Evolutionary conservation across 1,139 yeast species (phyloP), one percentile per base, ranked within the genome.

Genomic region (Saccharomyces hybrid): DNA sequence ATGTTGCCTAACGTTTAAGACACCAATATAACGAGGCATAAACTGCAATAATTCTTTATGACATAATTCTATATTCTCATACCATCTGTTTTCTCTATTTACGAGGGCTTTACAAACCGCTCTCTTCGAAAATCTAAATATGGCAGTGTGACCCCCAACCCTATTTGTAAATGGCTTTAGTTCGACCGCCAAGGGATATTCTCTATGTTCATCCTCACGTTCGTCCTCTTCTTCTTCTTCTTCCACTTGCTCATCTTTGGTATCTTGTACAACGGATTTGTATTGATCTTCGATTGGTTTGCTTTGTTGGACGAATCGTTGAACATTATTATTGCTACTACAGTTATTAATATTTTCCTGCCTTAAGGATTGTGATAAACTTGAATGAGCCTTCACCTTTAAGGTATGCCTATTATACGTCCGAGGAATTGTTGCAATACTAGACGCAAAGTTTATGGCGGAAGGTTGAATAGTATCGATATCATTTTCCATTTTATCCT

Each of bases 71-170:
- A 93, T 84, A 4, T 86, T 82, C 69, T 95, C 99, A 70, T 95
- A 95, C 85, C 96, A 91, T 58, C 78, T 73, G 69, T 93, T 88
- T 67, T 95, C 99, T 58, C 96, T 77, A 64, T 89, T 89, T 58
- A 90, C 88, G 57, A 93, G 74, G 0, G 95, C 95, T 70, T 95
- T 95, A 71, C 99, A 93, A n/a, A 95, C 97, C 0, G 98, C 98
- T 55, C 88, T 77, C 62, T 84, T 86, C 6, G 96, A 86, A 67
- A 93, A 93, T 59, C 93, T 79, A 72, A 93, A 95, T 49, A 95
- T 90, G 1, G 98, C 97, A 0, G 97, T 93, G 69, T 95, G 99
- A 0, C 99, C 99, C 7, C 99, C 99, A 6, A 95, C 99, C 66
- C 88, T 88, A 67, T 93, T 91, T 60, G 85, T 83, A 73, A 87